Evolutionary conservation across 2,329 filamentous ascomycete species (phyloP), one percentile per base, ranked within the genome.

Genomic region (Fusarium sp.): DNA sequence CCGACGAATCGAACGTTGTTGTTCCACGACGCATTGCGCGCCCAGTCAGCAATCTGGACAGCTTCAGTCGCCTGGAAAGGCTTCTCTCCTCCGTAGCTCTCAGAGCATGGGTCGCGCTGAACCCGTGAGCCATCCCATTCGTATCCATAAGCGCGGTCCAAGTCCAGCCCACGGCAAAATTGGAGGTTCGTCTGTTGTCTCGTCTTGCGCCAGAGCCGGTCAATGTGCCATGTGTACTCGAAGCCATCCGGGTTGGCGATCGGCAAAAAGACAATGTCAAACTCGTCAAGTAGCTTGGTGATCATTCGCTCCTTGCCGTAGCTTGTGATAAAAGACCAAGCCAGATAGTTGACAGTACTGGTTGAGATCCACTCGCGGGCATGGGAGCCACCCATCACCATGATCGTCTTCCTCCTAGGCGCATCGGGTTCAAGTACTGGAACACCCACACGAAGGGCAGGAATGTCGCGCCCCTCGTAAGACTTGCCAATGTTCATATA

Each of bases 311-410:
- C 87, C 74, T 94, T 94, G 69, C 93, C 94, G 81, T 96, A 97
- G 6, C 91, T 90, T 1, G 93, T 95, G 78, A 98, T 94, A 57
- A 98, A 88, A 18, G 91, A 94, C 90, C 97, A 98, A 11, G 96
- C 95, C 33, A 98, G 86, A 78, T 97, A 98, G 78, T 93, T 97
- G 62, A 97, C 94, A 0, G 95, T 97, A 78, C 93, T 97, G 1
- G 93, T 95, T 56, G 95, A 94, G 74, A 99, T 97, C 97, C 97
- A 99, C 86, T 99, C 97, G 40, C 97, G 91, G 4, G 95, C 96
- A 82, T 98, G 97, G n/a, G 94, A 88, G 58, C 96, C 96, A 63
- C 95, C 97, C 5, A 92, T 92, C 22, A 99, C 86, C 60, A 98
- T 86, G 66, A 98, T 91, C 0, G 94, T 96, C 81, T 94, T 94